Percentiles rank a stretch among this genome's conserved stretches.
These are phyloP conservation scores for Diplodia corticola DNA, from an alignment of 2,329 filamentous ascomycete species.

Conservation along the genomic window DNA sequence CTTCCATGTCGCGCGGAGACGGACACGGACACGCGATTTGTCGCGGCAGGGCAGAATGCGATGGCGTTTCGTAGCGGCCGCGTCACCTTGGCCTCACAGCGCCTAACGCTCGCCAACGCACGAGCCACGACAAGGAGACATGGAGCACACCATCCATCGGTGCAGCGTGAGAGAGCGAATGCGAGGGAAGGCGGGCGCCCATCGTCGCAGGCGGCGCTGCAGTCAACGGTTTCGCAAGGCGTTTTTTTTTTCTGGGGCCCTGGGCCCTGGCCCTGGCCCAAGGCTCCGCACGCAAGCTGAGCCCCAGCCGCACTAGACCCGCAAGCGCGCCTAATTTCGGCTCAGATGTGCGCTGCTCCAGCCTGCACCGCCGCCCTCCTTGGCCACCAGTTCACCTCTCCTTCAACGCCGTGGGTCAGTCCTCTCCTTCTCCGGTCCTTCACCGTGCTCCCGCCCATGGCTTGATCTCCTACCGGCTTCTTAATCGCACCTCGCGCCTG, in stretches of 20 bases:
- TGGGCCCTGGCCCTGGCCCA: conserved; percentile 4
- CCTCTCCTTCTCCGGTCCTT: conserved; percentile 1
- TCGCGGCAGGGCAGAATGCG: background rate
- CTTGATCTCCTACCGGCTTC: conserved; percentile 8
- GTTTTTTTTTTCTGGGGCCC: background rate
- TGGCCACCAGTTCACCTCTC: conserved; percentile 16
- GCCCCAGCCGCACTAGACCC: conserved; percentile 13
- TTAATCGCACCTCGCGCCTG: conserved; percentile 9
- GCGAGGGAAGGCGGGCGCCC: background rate
- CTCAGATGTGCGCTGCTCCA: conserved; percentile 17
- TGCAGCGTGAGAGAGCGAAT: background rate
- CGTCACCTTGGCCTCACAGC: conserved; percentile 3
- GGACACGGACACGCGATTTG: conserved; percentile 13
- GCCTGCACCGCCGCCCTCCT: conserved; percentile 22
- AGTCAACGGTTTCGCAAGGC: background rate
- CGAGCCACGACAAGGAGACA: background rate
- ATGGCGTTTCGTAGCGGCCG: conserved; percentile 4
- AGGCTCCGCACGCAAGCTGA: conserved; percentile 1
- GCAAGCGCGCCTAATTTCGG: conserved; percentile 20
- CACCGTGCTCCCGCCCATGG: conserved; percentile 5
- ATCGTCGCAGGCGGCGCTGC: background rate
- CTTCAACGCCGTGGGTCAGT: conserved; percentile 6
- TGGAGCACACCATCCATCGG: background rate
- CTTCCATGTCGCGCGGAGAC: conserved; percentile 6
- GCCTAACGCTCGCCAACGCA: conserved; percentile 5